These are phyloP conservation scores for Trichoderma citrinoviride DNA, from an alignment of 2,329 filamentous ascomycete species.

Conservation along the genomic window DNA sequence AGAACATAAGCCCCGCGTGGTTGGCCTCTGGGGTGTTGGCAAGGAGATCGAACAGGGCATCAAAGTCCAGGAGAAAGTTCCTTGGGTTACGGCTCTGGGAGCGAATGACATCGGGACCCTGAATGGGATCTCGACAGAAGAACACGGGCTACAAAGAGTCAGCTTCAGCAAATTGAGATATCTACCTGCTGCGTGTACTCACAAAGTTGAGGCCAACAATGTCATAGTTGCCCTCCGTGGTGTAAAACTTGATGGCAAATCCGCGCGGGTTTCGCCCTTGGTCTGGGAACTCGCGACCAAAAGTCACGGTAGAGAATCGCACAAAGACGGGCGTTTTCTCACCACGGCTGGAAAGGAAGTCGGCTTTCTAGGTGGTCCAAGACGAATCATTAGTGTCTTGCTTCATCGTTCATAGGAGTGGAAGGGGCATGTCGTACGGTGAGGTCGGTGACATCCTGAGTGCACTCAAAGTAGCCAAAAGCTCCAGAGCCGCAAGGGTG, in stretches of 20 bases:
- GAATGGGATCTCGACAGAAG: constrained; percentile 48
- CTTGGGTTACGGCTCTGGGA: background rate
- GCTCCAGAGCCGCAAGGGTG: constrained; percentile 10
- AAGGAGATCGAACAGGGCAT: background rate
- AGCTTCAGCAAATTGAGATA: background rate
- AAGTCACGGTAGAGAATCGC: constrained; percentile 67
- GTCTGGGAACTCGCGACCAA: constrained; percentile 58
- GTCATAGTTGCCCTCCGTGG: constrained; percentile 65
- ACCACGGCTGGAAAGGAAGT: constrained; percentile 51
- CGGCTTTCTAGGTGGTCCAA: constrained; percentile 32
- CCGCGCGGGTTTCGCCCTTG: constrained; percentile 67
- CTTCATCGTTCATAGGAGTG: background rate
- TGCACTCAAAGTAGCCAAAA: constrained; percentile 6
- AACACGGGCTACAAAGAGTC: constrained; percentile 47
- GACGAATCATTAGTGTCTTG: background rate
- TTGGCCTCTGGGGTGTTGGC: background rate
- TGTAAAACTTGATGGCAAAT: constrained; percentile 58
- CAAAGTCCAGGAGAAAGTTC: background rate
- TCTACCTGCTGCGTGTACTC: constrained; percentile 35
- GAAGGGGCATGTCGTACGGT: background rate
- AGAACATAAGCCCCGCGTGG: background rate
- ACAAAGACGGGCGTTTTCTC: constrained; percentile 56
- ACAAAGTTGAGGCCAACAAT: constrained; percentile 62
- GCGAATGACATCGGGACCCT: constrained; percentile 37
- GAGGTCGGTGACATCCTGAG: constrained; percentile 2